Percentiles rank a stretch among this genome's conserved stretches.
Evolutionary conservation across 1,284 basidiomycete species (phyloP).

Genomic region (Wolfiporia cocos): DNA sequence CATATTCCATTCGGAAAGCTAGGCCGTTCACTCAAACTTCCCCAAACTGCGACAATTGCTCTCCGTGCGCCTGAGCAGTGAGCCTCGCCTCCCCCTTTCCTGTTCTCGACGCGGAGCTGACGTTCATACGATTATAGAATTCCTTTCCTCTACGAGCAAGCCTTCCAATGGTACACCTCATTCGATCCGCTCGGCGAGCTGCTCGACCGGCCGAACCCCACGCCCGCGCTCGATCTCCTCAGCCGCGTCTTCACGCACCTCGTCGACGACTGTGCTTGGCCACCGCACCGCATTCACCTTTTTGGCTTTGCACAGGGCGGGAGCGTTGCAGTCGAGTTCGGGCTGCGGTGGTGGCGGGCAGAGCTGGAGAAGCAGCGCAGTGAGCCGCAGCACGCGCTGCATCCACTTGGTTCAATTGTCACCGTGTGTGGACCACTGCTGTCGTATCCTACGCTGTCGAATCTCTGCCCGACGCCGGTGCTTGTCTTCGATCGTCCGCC

Average conservation of each 20-base stretch:
- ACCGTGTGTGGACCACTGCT: conserved; percentile 69
- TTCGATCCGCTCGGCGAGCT: conserved; percentile 78
- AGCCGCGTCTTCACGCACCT: conserved; percentile 52
- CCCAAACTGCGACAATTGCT: conserved; percentile 81
- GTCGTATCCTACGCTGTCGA: conserved; percentile 62
- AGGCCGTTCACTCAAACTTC: conserved; percentile 70
- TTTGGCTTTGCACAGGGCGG: conserved; percentile 93
- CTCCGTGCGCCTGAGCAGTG: conserved; percentile 77
- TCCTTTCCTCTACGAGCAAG: conserved; percentile 75
- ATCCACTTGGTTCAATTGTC: conserved; percentile 57
- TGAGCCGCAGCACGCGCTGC: conserved; percentile 10
- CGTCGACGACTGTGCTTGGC: conserved; percentile 58
- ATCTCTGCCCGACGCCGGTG: conserved; percentile 52
- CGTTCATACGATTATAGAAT: conserved; percentile 42
- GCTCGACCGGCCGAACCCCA: conserved; percentile 67
- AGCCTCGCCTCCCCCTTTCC: conserved; percentile 18
- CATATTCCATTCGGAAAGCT: conserved; percentile 72
- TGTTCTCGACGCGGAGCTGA: neutral
- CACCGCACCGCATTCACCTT: conserved; percentile 63
- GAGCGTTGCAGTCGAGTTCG: conserved; percentile 69
- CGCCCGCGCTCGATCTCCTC: conserved; percentile 54
- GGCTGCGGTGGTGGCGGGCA: conserved; percentile 42
- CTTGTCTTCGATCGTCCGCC: conserved; percentile 53
- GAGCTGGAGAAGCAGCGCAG: conserved; percentile 26
- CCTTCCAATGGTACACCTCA: conserved; percentile 86